These are phyloP conservation scores for Endothia cerciana DNA, from an alignment of 2,329 filamentous ascomycete species.

Conservation along the genomic window DNA sequence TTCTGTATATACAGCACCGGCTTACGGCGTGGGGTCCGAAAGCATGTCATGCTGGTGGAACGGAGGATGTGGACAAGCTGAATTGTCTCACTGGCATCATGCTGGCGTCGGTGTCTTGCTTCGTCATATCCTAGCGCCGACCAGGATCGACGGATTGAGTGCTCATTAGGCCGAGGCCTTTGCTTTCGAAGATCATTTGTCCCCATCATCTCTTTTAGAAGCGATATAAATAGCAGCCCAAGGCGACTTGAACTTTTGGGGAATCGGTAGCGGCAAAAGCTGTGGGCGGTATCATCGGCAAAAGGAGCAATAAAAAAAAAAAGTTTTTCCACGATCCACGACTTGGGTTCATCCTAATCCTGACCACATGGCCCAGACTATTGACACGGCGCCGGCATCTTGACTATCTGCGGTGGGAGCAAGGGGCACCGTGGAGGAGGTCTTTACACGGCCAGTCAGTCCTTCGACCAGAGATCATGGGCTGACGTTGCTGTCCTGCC, in stretches of 20 bases:
- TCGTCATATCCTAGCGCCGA: background rate
- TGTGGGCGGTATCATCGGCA: background rate
- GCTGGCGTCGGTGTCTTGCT: conserved; percentile 8
- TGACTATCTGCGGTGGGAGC: background rate
- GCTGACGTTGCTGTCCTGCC: background rate
- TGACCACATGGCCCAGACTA: too few relatives aligned
- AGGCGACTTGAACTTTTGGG: conserved; percentile 4
- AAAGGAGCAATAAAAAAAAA: background rate
- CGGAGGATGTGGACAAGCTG: conserved; percentile 1
- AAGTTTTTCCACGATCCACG: background rate
- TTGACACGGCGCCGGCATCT: background rate
- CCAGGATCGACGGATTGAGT: background rate
- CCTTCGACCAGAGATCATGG: too few relatives aligned
- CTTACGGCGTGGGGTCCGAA: background rate
- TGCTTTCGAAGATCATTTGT: background rate
- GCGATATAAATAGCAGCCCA: conserved; percentile 15
- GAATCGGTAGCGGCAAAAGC: background rate
- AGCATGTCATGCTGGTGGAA: background rate
- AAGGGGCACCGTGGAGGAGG: background rate
- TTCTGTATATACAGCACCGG: conserved; percentile 11
- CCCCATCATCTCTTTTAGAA: conserved; percentile 5
- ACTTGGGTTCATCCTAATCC: background rate
- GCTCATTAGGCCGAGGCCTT: background rate
- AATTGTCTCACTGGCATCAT: conserved; percentile 8
- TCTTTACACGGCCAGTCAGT: too few relatives aligned